Evolutionary conservation across 257 asterid species (phyloP).

Genomic region (Lantana camara): DNA sequence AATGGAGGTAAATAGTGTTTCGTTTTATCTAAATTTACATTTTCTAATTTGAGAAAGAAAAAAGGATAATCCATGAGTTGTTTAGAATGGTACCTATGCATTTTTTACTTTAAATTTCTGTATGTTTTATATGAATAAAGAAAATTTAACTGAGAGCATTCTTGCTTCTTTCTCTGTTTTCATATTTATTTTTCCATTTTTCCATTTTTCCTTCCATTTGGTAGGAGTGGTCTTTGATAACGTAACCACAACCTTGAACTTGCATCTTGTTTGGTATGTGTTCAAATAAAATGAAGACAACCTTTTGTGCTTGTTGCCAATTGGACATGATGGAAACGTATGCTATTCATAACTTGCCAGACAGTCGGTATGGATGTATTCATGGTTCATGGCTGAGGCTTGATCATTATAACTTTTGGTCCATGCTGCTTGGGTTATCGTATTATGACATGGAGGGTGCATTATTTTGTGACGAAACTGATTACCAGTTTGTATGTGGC

Average conservation of each 20-base stretch:
- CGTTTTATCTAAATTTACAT: not conserved
- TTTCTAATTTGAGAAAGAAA: constrained; percentile 7
- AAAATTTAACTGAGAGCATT: constrained; percentile 2
- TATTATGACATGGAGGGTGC: constrained; percentile 13
- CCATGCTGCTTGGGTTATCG: not conserved
- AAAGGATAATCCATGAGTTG: not conserved
- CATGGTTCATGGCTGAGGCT: constrained; percentile 21
- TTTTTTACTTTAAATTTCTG: not conserved
- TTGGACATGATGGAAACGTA: constrained; percentile 15
- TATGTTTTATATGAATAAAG: not conserved
- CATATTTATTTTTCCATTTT: not conserved
- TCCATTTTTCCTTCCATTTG: not conserved
- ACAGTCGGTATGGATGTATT: constrained; percentile 1
- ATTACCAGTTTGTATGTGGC: constrained; percentile 31
- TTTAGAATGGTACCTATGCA: constrained; percentile 3
- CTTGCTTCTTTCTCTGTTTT: not conserved
- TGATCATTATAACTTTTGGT: constrained; percentile 8
- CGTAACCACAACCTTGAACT: not conserved
- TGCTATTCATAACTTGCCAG: not conserved
- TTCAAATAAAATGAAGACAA: not conserved
- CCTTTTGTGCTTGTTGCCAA: constrained; percentile 14
- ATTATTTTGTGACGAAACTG: constrained; percentile 28
- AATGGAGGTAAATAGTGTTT: not conserved
- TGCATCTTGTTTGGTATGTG: not conserved
- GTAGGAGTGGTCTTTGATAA: constrained; percentile 2